Evolutionary conservation across 768 basidiomycete species (phyloP).

Genomic region (Udeniomyces megalosporus): DNA sequence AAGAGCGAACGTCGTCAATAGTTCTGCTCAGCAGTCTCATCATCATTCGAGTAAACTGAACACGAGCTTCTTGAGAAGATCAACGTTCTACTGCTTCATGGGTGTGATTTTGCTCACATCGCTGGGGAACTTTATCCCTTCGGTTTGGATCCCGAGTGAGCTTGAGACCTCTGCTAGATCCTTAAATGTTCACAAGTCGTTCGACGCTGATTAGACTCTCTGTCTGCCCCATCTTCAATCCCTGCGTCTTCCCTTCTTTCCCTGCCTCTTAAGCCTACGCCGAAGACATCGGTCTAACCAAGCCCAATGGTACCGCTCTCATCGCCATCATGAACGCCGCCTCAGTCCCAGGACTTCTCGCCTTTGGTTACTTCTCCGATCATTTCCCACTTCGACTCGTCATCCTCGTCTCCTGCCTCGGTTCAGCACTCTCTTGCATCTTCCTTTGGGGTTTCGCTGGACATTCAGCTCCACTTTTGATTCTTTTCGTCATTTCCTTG

Average conservation of each 20-base stretch:
- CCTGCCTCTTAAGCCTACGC: slow-evolving; percentile 15
- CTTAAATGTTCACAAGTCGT: no score
- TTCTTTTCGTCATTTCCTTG: slow-evolving; percentile 20
- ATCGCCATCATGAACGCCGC: slow-evolving; percentile 27
- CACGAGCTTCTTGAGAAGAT: background rate
- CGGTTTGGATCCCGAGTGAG: slow-evolving; percentile 23
- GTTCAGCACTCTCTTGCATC: slow-evolving; percentile 21
- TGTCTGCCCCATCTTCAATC: no score
- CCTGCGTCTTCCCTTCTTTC: no score
- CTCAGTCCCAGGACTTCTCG: slow-evolving; percentile 22
- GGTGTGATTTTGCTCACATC: slow-evolving; percentile 20
- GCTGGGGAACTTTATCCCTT: slow-evolving; percentile 19
- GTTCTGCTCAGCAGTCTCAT: no score
- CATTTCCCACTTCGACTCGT: slow-evolving; percentile 18
- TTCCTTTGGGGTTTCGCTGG: slow-evolving; percentile 27
- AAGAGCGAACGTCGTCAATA: no score
- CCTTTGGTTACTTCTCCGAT: slow-evolving; percentile 24
- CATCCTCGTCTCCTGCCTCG: slow-evolving; percentile 22
- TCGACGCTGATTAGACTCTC: no score
- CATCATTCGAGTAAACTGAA: no score
- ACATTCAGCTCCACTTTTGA: slow-evolving; percentile 2
- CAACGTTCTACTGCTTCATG: slow-evolving; percentile 18
- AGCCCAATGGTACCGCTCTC: slow-evolving; percentile 21
- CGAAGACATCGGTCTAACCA: slow-evolving; percentile 18
- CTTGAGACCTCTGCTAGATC: no score